These are phyloP conservation scores for Rosa multiflora DNA, from an alignment of 306 rosid genomes.

Conservation along the genomic window DNA sequence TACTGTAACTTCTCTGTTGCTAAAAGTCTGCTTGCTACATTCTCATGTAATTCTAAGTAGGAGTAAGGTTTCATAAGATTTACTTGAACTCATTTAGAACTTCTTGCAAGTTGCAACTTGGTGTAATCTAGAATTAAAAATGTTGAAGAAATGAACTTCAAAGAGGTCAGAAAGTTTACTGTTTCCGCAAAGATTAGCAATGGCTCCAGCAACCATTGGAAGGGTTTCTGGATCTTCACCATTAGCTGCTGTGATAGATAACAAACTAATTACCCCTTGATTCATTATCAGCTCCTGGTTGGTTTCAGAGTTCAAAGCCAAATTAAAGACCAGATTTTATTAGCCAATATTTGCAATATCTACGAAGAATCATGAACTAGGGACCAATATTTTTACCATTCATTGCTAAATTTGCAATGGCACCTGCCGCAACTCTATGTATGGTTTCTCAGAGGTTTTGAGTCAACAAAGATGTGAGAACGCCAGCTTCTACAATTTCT, in stretches of 20 bases:
- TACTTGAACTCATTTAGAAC: background rate
- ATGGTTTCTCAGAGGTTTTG: conserved; percentile 76
- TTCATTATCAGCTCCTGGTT: conserved; percentile 97
- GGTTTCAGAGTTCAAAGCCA: conserved; percentile 60
- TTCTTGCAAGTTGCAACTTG: background rate
- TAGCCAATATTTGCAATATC: conserved; percentile 14
- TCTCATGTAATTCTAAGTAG: too few species aligned
- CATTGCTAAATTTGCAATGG: conserved; percentile 98
- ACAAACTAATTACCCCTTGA: conserved; percentile 89
- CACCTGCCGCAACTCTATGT: conserved; percentile 99
- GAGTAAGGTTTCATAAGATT: background rate
- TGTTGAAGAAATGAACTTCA: conserved; percentile 6
- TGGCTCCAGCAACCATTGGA: conserved; percentile 97
- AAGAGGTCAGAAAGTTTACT: conserved; percentile 52
- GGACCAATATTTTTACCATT: conserved; percentile 54
- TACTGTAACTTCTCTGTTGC: too few species aligned
- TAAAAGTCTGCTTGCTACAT: too few species aligned
- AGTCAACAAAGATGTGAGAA: conserved; percentile 93
- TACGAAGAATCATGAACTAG: background rate
- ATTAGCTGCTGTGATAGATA: conserved; percentile 73
- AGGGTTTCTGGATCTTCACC: conserved; percentile 98
- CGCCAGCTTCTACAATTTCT: conserved; percentile 97
- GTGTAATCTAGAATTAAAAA: background rate
- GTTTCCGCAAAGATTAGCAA: conserved; percentile 96
- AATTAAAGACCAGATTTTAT: conserved; percentile 2